phyloP scores from a whole-genome alignment of 2,329 filamentous ascomycete species.

The Aschersonia sp. region DNA sequence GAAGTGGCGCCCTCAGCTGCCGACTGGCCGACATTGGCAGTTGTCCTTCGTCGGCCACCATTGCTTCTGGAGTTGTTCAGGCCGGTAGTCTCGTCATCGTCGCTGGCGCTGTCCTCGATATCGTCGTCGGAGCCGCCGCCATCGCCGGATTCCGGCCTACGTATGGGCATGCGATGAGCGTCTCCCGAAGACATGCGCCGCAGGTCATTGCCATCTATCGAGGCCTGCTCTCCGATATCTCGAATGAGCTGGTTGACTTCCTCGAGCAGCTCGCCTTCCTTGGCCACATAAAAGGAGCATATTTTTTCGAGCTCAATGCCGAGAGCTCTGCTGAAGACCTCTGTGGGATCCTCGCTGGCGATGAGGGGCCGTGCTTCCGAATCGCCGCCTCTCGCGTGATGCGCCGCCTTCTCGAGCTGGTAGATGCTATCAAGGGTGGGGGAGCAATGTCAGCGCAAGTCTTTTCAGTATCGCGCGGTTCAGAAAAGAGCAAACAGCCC shows the following conservation, averaged over 20 bases:
- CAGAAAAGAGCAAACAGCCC: neutral
- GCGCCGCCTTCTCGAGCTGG: constrained; percentile 72
- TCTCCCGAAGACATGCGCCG: constrained; percentile 15
- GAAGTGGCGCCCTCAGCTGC: constrained; percentile 47
- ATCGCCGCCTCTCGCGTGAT: constrained; percentile 52
- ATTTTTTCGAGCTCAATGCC: constrained; percentile 92
- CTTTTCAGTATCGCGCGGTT: neutral
- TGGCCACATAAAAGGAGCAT: constrained; percentile 74
- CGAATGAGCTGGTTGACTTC: constrained; percentile 65
- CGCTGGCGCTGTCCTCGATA: constrained; percentile 42
- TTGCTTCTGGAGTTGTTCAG: constrained; percentile 30
- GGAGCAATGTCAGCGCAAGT: neutral
- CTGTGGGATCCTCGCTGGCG: constrained; percentile 58
- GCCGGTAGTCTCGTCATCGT: constrained; percentile 44
- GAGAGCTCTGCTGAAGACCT: constrained; percentile 66
- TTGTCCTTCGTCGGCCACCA: constrained; percentile 22
- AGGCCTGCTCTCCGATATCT: constrained; percentile 56
- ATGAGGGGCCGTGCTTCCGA: constrained; percentile 78
- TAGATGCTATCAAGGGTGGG: constrained; percentile 56
- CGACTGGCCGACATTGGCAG: constrained; percentile 20
- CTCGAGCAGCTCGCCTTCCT: constrained; percentile 74
- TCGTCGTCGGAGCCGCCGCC: constrained; percentile 38
- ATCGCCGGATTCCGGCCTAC: constrained; percentile 17
- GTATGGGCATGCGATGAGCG: constrained; percentile 10
- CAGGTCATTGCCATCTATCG: constrained; percentile 25